phyloP scores from a whole-genome alignment of 768 basidiomycete species.

The Crucibulum laeve region DNA sequence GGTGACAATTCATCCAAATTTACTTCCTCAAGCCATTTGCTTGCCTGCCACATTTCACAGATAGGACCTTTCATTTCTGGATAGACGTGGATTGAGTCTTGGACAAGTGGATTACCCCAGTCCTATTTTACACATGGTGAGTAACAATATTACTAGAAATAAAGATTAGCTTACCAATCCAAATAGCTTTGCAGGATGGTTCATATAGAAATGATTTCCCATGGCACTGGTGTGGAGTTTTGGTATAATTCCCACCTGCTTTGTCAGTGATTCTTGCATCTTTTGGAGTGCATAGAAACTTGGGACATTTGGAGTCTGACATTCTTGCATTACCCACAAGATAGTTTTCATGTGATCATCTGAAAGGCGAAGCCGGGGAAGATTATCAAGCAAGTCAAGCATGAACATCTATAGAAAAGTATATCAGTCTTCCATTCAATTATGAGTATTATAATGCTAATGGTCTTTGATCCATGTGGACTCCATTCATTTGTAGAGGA shows the following conservation, averaged over 20 bases:
- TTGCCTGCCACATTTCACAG: conserved; percentile 21
- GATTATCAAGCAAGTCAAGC: conserved; percentile 25
- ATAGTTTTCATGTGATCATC: conserved; percentile 24
- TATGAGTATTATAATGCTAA: not conserved
- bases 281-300: conserved; percentile 9
- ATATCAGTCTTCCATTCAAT: not conserved
- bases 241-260: conserved; percentile 1
- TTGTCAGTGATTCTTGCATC: not conserved
- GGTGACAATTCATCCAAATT: conserved; percentile 10
- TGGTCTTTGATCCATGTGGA: conserved; percentile 7
- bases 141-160: not conserved
- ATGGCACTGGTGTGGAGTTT: conserved; percentile 1
- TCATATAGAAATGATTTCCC: conserved; percentile 20
- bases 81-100: conserved; percentile 16
- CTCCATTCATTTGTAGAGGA: conserved; percentile 1
- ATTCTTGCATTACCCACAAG: conserved; percentile 26
- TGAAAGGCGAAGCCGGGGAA: conserved; percentile 25
- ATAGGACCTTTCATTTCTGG: conserved; percentile 15
- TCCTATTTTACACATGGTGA: conserved; percentile 13
- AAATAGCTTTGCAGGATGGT: conserved; percentile 11
- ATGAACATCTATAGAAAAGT: conserved; percentile 11
- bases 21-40: conserved; percentile 18
- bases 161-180: conserved; percentile 10
- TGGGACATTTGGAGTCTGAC: conserved; percentile 23
- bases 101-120: conserved; percentile 20